Base-by-base conservation (phyloP, 2,329 filamentous ascomycete genomes). In the Xylariomycetidae sp. region DNA sequence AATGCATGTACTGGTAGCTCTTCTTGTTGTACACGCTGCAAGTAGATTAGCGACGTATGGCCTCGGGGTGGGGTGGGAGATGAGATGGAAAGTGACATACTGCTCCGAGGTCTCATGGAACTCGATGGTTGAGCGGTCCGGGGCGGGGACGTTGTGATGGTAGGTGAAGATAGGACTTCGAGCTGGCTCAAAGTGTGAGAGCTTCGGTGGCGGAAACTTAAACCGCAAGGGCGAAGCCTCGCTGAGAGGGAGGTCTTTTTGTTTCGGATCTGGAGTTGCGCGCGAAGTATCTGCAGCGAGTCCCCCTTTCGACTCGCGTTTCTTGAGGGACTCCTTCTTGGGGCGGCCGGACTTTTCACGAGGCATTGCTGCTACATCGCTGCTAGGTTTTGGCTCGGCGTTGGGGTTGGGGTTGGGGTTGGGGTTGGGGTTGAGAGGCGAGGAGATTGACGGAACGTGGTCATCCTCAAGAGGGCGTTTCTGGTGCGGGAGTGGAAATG, bases 1-100 rank as follows among this genome's bases (percentile, higher is more conserved):
- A 94, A 50, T 89, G 85, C 19, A 82, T 85, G 58, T 97, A 97
- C 39, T 88, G 84, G 57, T 90, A 97, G 35, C 82, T 77, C 50
- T 78, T 80, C 49, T 81, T 80, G 45, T 82, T 82, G 37, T 67
- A 74, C 12, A 78, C 74, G 52, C 74, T 77, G 25, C 6, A 10
- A 8, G 20, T 8, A 23, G 20, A 23, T 23, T 23, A 23, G n/a
- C 8, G n/a, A 8, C 8, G 20, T 23, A n/a, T 23, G n/a, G 20
- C 20, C n/a, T 8, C 20, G 20, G n/a, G 20, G n/a, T 8, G 20
- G n/a, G 8, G 20, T 23, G 8, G 20, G 8, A 23, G n/a, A 23
- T 23, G 20, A 23, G 8, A 8, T 23, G 8, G 13, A 23, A 3
- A 3, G 30, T 25, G 27, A 61, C 76, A 57, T 59, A 81, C 77